Percentiles rank a stretch among this genome's conserved stretches.
These are phyloP conservation scores for Aureobasidium subglaciale DNA, from an alignment of 2,329 filamentous ascomycete genomes.

Conservation along the genomic window DNA sequence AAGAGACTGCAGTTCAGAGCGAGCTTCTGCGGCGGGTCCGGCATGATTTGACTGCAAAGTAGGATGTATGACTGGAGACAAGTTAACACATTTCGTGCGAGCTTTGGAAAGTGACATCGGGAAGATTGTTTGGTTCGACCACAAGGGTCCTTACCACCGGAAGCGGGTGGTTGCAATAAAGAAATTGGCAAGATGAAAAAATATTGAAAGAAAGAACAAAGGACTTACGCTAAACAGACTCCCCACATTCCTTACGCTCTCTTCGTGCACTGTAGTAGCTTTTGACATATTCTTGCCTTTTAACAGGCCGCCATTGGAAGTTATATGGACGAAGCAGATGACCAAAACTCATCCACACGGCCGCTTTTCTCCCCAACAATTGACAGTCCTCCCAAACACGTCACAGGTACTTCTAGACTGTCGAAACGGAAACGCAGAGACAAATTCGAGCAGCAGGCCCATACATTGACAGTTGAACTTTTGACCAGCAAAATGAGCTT, in stretches of 20 bases:
- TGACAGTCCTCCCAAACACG: not conserved
- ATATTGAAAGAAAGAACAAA: not conserved
- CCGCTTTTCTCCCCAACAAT: not conserved
- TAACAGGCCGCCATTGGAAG: not conserved
- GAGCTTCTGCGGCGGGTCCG: not conserved
- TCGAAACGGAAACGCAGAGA: not conserved
- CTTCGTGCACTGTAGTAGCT: not conserved
- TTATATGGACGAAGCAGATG: not conserved
- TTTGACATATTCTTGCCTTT: not conserved
- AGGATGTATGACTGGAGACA: not conserved
- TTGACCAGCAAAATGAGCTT: not conserved
- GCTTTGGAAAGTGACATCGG: not conserved
- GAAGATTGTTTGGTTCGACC: not conserved
- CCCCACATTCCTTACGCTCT: not conserved
- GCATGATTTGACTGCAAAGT: not conserved
- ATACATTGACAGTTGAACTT: not conserved
- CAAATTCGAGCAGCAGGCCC: not conserved
- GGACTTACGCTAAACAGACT: not conserved
- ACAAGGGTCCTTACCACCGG: not conserved
- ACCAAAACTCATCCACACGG: not conserved
- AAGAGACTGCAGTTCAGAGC: not conserved
- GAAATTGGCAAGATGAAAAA: not conserved
- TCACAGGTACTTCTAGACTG: not conserved
- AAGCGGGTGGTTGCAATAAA: constrained; percentile 5
- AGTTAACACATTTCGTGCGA: not conserved